Conservation (phyloP, 345 rosid species). For the Conringia planisiliqua region DNA sequence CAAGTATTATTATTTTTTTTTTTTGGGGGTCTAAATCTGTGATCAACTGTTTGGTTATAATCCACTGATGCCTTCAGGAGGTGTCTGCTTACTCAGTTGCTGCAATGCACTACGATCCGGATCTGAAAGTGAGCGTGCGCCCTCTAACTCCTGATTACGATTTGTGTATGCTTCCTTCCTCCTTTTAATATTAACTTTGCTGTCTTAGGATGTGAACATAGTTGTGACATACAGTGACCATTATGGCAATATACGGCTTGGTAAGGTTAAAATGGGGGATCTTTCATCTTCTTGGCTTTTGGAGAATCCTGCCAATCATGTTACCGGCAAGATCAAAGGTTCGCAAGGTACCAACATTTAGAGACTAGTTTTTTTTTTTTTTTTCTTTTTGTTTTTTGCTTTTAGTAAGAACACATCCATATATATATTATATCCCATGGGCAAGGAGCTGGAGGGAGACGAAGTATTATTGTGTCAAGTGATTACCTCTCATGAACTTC, state of each 20-base stretch:
- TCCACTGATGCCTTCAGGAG: conserved; percentile 5
- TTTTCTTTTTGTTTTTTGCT: background rate
- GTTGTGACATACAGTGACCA: conserved; percentile 80
- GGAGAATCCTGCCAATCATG: conserved; percentile 54
- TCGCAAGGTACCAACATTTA: conserved; percentile 44
- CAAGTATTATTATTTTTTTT: background rate
- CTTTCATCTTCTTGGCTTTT: conserved; percentile 91
- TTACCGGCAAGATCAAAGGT: conserved; percentile 35
- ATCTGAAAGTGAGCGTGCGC: conserved; percentile 48
- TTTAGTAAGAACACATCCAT: background rate
- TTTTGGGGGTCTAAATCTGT: background rate
- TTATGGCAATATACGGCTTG: conserved; percentile 54
- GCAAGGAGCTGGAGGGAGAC: background rate
- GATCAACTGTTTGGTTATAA: background rate
- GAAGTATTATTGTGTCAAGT: background rate
- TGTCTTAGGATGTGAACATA: conserved; percentile 79
- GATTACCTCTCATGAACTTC: background rate
- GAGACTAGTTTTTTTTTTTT: background rate
- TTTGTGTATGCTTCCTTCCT: conserved; percentile 34
- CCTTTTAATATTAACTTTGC: background rate
- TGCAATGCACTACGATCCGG: conserved; percentile 35
- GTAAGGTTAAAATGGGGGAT: conserved; percentile 76
- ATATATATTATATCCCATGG: background rate
- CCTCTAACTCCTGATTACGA: background rate
- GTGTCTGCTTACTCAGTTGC: conserved; percentile 29